Percentiles rank a stretch among this genome's conserved stretches.
These are phyloP conservation scores for Eutypella sp. DNA, from an alignment of 2,329 filamentous ascomycete genomes.

Conservation along the genomic window DNA sequence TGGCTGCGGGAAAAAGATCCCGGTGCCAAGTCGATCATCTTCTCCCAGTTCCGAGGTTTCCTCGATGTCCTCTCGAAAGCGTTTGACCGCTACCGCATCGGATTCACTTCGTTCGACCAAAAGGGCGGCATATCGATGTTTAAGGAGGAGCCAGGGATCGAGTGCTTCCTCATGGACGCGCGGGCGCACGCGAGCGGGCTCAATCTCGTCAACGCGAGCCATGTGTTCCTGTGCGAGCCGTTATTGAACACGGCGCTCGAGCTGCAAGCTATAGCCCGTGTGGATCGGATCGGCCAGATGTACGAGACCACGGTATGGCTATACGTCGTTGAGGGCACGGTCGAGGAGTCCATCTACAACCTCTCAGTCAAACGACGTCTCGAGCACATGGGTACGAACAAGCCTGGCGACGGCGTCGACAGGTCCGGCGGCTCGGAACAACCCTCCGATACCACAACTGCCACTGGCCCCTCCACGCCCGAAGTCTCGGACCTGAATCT, in stretches of 20 bases:
- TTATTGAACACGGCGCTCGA: constrained; percentile 91
- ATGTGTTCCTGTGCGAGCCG: constrained; percentile 93
- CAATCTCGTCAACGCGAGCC: constrained; percentile 86
- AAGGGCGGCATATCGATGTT: constrained; percentile 69
- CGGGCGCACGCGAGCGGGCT: constrained; percentile 83
- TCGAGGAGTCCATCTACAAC: constrained; percentile 88
- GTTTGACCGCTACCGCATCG: constrained; percentile 67
- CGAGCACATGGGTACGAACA: constrained; percentile 62
- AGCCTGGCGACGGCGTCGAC: constrained; percentile 30
- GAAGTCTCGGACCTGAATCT: constrained; percentile 57
- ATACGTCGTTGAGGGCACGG: constrained; percentile 84
- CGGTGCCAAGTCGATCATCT: constrained; percentile 87
- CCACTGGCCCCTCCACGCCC: constrained; percentile 28
- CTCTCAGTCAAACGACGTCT: constrained; percentile 75
- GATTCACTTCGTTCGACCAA: constrained; percentile 64
- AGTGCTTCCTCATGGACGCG: constrained; percentile 86
- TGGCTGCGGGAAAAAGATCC: constrained; percentile 83
- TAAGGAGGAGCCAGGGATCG: constrained; percentile 65
- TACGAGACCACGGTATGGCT: constrained; percentile 91
- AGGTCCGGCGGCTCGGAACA: too few species aligned
- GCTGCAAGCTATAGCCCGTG: constrained; percentile 88
- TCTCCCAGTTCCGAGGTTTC: constrained; percentile 69
- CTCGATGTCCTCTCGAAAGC: constrained; percentile 67
- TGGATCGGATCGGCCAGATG: constrained; percentile 89
- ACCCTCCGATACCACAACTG: too few species aligned